Evolutionary conservation across 257 asterid species (phyloP), one percentile per base, ranked within the genome.

Genomic region (Galeopsis tetrahit): DNA sequence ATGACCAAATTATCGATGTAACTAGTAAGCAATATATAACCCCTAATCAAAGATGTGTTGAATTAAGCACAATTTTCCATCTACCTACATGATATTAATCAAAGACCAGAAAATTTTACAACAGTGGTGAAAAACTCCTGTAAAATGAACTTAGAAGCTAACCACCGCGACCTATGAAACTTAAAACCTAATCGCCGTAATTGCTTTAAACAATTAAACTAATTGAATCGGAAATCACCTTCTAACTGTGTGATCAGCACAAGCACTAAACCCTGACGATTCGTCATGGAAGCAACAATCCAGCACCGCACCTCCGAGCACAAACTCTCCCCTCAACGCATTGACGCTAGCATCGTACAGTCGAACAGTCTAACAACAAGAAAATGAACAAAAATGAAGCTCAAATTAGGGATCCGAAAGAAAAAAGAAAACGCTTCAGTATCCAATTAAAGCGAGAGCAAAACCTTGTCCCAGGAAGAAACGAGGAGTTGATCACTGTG

Each of bases 251-350:
- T 85, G 78, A 66, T 94, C 98, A 32, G 84, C 87, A 81, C 85
- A 78, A 72, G 96, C 98, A 78, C 88, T 89, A 75, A 94, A 94
- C 7, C 98, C 98, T 0, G 98, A 92, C 4, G 97, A 77, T 76
- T 92, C 98, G 4, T 90, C 98, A 15, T 90, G 97, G 85, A 92
- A 92, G 78, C 98, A 92, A 63, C 98, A 92, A 77, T 92, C 98
- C 0, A 92, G 89, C 60, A 90, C 97, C 1, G 96, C 75, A 33
- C 95, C 96, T 28, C 95, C 96, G 75, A 89, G 97, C 88, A 83
- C 72, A 73, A 91, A 94, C 84, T 89, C 96, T 13, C 96, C 96
- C 84, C 78, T 85, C 67, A 91, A 77, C 35, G 80, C 81, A 87
- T 94, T 85, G n/a, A 87, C 93, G 61, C 95, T 89, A 52, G 96